A percentile compares a stretch with the other conserved stretches of the same genome.
Evolutionary conservation across 1,284 basidiomycete genomes (phyloP).

Genomic region (Caloboletus firmus): DNA sequence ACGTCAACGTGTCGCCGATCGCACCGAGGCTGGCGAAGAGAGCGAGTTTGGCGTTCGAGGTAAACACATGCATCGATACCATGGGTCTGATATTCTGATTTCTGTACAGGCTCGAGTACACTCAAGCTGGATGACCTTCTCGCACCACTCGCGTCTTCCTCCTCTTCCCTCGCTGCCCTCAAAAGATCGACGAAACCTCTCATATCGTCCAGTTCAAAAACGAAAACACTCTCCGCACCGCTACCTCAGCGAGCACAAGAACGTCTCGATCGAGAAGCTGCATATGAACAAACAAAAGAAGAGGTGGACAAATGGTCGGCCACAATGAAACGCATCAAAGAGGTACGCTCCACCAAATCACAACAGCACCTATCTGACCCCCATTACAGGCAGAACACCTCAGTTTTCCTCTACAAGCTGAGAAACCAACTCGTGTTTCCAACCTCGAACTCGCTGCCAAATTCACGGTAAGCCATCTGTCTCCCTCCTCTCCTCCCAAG

Average conservation of each 20-base stretch:
- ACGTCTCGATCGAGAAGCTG: conserved; percentile 88
- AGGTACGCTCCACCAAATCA: too few relatives aligned
- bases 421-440: conserved; percentile 58
- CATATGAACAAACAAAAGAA: conserved; percentile 89
- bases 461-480: conserved; percentile 60
- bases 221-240: conserved; percentile 77
- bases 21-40: conserved; percentile 73
- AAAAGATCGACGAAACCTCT: conserved; percentile 69
- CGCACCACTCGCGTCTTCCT: conserved; percentile 58
- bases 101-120: conserved; percentile 46
- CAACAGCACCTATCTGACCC: background rate
- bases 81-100: conserved; percentile 8
- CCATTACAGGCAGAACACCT: conserved; percentile 77
- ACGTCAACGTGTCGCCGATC: conserved; percentile 66
- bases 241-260: conserved; percentile 87
- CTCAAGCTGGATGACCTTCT: conserved; percentile 76
- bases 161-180: conserved; percentile 60
- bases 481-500: background rate
- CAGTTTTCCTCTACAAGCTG: conserved; percentile 85
- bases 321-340: conserved; percentile 86
- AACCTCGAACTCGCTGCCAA: conserved; percentile 78
- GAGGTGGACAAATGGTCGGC: conserved; percentile 94
- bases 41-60: conserved; percentile 66
- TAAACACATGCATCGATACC: conserved; percentile 24
- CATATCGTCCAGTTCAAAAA: conserved; percentile 36